Base-by-base conservation (phyloP, 2,329 filamentous ascomycete genomes). In the Hirsutella rhossiliensis region DNA sequence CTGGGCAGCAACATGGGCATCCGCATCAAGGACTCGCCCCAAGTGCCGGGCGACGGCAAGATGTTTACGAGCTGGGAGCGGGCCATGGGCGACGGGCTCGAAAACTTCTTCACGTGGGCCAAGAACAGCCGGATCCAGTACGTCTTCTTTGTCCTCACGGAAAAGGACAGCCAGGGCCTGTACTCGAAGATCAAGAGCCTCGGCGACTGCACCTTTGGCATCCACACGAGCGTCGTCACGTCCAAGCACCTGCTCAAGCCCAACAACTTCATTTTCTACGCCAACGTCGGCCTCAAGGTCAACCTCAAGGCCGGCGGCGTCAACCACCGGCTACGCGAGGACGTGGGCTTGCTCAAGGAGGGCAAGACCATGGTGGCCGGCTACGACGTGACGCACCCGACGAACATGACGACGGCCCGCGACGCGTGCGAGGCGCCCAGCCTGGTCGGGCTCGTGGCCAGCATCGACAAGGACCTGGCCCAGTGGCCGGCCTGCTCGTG, bases 351-450 rank as follows among this genome's bases (percentile, higher is more conserved):
- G 0, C 62, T 88, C 44, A 66, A 68, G 36, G 71, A 82, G 30
- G 76, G 75, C 1, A 80, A 80, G 52, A 94, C 87, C 0, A 95
- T 96, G 80, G 65, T 95, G 1, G 78, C 94, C 11, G 88, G 89
- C 0, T 82, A 92, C 51, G 89, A 95, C 55, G 88, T 95, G 1
- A 94, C 87, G 0, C 89, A 95, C 54, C 88, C 89, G 0, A 90
- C 87, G 5, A 76, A 75, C 50, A 58, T 74, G 17, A 47, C 58
- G n/a, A 29, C 48, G 2, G 50, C 47, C 19, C 56, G 59, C 37
- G 53, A 52, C 29, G 53, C 51, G 30, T 54, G 50, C n/a, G 56
- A 56, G 15, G 52, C 84, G 0, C 87, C 86, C 1, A 92, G 84
- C 58, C 73, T 94, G 41, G 87, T 87, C 3, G 85, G 80, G 1